phyloP scores from a whole-genome alignment of 2,329 filamentous ascomycete species.

The Aureobasidium sp. region DNA sequence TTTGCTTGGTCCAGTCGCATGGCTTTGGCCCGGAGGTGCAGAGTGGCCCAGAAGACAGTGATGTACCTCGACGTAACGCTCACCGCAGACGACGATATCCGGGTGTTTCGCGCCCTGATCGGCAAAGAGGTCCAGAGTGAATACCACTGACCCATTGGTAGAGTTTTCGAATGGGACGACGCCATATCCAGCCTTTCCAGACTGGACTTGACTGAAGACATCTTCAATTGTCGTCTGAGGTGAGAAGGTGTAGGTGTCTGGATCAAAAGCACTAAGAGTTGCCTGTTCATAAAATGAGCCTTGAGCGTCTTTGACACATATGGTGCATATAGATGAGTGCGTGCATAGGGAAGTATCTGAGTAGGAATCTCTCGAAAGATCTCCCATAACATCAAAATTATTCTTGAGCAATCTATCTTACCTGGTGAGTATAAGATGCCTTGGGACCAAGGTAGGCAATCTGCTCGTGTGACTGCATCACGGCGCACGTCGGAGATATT shows the following conservation, averaged over 20 bases:
- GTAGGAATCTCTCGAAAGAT: too few species aligned
- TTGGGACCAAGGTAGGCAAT: slow-evolving; percentile 57
- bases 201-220: slow-evolving; percentile 73
- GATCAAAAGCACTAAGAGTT: slow-evolving; percentile 33
- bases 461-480: slow-evolving; percentile 35
- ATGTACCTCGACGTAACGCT: slow-evolving; percentile 79
- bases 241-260: slow-evolving; percentile 25
- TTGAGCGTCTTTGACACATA: neutral
- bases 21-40: slow-evolving; percentile 3
- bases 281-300: slow-evolving; percentile 37
- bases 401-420: slow-evolving; percentile 36
- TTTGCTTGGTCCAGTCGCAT: neutral
- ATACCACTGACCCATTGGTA: slow-evolving; percentile 85
- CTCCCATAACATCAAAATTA: too few species aligned
- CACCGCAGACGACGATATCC: slow-evolving; percentile 69
- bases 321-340: too few species aligned
- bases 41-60: slow-evolving; percentile 69
- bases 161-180: slow-evolving; percentile 96
- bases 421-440: slow-evolving; percentile 65
- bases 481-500: slow-evolving; percentile 32
- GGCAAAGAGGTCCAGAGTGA: slow-evolving; percentile 82
- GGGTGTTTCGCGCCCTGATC: slow-evolving; percentile 59
- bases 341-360: too few species aligned
- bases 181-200: slow-evolving; percentile 57
- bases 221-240: slow-evolving; percentile 50